Evolutionary conservation across 1,139 yeast species (phyloP).

Genomic region (Magnusiomyces tetraspermus): DNA sequence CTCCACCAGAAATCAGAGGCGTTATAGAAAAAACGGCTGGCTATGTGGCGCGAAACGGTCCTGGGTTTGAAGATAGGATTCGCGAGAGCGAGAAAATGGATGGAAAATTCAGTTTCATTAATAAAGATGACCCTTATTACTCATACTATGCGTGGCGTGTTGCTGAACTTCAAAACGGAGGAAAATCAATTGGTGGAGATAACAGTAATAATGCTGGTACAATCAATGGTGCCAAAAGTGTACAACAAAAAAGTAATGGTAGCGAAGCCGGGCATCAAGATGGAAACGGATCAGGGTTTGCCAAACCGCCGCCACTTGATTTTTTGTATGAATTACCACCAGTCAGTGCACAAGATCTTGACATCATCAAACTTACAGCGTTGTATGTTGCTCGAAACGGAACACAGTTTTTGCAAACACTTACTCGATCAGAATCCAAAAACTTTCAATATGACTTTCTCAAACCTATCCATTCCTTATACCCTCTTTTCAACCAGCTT

Average conservation of each 20-base stretch:
- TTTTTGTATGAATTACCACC: conserved; percentile 46
- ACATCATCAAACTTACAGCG: conserved; percentile 65
- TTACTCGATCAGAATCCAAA: conserved; percentile 37
- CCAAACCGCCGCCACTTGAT: conserved; percentile 36
- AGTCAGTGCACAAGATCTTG: conserved; percentile 55
- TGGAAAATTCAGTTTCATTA: conserved; percentile 55
- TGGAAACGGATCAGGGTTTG: conserved; percentile 14
- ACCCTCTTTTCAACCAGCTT: conserved; percentile 43
- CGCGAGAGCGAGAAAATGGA: conserved; percentile 39
- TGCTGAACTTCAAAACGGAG: conserved; percentile 25
- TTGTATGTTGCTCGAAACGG: conserved; percentile 53
- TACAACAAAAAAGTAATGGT: conserved; percentile 5
- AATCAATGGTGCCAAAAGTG: conserved; percentile 5
- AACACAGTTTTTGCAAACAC: conserved; percentile 35
- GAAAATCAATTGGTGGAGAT: conserved; percentile 15
- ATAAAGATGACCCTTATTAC: conserved; percentile 45
- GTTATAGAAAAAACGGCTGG: conserved; percentile 64
- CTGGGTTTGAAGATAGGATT: conserved; percentile 53
- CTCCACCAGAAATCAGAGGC: conserved; percentile 46
- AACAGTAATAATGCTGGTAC: not conserved
- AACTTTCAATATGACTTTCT: conserved; percentile 63
- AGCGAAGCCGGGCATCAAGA: conserved; percentile 6
- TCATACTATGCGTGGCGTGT: conserved; percentile 44
- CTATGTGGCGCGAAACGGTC: conserved; percentile 63
- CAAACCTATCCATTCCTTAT: conserved; percentile 49